These are phyloP conservation scores for Umbelopsis sp. DNA, from an alignment of 371 early-diverging fungal genomes.

Conservation along the genomic window DNA sequence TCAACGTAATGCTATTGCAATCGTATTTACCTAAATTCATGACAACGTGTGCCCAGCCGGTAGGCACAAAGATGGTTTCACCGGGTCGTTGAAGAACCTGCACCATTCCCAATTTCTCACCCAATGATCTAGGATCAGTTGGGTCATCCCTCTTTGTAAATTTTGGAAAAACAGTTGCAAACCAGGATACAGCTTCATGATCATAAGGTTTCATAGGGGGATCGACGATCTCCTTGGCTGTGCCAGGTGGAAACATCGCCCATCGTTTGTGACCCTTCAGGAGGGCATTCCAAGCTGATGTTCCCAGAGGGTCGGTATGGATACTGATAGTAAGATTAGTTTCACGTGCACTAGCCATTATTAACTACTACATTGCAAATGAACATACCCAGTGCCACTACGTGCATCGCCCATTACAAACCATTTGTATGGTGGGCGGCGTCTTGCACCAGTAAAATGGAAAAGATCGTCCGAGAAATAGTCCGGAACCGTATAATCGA, in stretches of 20 bases:
- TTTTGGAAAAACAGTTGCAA: conserved; percentile 70
- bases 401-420: conserved; percentile 68
- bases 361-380: background rate
- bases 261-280: conserved; percentile 71
- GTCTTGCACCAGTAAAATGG: conserved; percentile 59
- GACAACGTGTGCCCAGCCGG: conserved; percentile 86
- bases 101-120: conserved; percentile 69
- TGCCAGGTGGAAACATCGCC: conserved; percentile 74
- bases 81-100: conserved; percentile 79
- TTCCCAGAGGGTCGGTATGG: conserved; percentile 69
- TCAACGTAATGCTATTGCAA: background rate
- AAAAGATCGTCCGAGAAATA: conserved; percentile 83
- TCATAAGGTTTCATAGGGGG: conserved; percentile 70
- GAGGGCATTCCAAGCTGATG: conserved; percentile 72
- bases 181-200: conserved; percentile 83
- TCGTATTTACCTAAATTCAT: conserved; percentile 70
- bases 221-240: conserved; percentile 56
- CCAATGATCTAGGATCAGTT: conserved; percentile 39
- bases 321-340: conserved; percentile 38
- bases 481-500: conserved; percentile 72
- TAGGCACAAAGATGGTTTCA: conserved; percentile 86
- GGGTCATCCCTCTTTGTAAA: conserved; percentile 35
- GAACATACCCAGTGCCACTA: conserved; percentile 66
- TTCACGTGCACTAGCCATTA: background rate
- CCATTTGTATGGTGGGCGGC: conserved; percentile 72